Conservation (phyloP, 2,329 filamentous ascomycete species). For the Paraphaeosphaeria minitans region DNA sequence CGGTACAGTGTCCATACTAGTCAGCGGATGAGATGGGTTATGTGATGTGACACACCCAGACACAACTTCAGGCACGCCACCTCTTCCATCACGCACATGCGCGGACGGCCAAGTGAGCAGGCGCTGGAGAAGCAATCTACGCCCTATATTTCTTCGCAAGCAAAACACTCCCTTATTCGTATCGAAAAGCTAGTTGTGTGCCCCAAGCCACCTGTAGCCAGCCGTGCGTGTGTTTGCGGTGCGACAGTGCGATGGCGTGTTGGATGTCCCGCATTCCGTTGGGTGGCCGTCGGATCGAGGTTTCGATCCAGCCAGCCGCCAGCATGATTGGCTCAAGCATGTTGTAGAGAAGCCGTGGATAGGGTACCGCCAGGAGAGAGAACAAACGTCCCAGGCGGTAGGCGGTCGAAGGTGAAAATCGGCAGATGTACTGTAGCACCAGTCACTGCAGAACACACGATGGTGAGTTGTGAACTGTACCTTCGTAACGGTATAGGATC, state of each 20-base stretch:
- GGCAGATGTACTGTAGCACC: no score
- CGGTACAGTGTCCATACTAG: no score
- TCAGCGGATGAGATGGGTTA: background rate
- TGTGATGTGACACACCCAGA: background rate
- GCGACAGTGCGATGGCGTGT: background rate
- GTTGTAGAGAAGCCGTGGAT: background rate
- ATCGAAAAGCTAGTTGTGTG: background rate
- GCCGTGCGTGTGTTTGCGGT: background rate
- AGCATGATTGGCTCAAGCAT: background rate
- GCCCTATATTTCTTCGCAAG: background rate
- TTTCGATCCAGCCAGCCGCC: background rate
- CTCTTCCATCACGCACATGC: background rate
- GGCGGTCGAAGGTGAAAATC: background rate
- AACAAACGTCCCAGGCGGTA: background rate
- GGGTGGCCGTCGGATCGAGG: background rate
- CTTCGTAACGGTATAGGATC: no score
- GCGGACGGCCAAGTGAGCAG: background rate
- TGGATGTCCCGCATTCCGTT: background rate
- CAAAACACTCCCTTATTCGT: background rate
- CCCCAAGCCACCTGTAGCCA: background rate
- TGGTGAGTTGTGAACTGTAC: no score
- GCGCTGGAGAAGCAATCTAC: background rate
- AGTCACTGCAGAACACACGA: no score
- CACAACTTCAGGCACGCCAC: background rate
- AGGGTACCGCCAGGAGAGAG: background rate